Conservation (phyloP, 345 rosid species). For the Carallia pectinifolia region DNA sequence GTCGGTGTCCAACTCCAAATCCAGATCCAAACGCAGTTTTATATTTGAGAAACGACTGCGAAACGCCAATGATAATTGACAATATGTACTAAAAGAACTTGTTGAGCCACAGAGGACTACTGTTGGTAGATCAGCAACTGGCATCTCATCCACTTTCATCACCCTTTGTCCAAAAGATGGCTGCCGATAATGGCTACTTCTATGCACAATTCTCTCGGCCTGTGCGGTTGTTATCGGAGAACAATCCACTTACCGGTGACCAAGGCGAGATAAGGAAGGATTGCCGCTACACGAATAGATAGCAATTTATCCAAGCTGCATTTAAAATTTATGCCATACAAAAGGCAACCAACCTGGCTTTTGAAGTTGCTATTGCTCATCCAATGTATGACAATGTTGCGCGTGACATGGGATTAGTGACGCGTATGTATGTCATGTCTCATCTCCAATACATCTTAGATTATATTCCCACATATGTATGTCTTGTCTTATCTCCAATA, state of each 20-base stretch:
- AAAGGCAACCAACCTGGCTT: too few relatives aligned
- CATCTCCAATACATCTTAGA: too few relatives aligned
- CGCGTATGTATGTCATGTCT: too few relatives aligned
- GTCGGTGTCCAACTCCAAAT: constrained; percentile 57
- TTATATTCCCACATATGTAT: too few relatives aligned
- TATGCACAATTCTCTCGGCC: constrained; percentile 61
- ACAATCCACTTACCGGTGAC: constrained; percentile 62
- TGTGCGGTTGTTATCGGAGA: constrained; percentile 60
- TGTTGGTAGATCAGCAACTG: constrained; percentile 57
- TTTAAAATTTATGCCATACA: too few relatives aligned
- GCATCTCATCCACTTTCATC: constrained; percentile 57
- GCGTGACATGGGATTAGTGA: too few relatives aligned
- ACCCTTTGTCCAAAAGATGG: constrained; percentile 66
- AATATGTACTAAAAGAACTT: constrained; percentile 67
- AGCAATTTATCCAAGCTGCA: not conserved
- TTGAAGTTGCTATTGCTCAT: too few relatives aligned
- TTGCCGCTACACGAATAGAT: constrained; percentile 59
- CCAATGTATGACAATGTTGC: too few relatives aligned
- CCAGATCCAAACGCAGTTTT: constrained; percentile 53
- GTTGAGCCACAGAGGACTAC: constrained; percentile 64
- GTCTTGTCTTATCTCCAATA: too few relatives aligned
- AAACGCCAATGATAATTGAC: constrained; percentile 81
- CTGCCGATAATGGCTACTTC: constrained; percentile 71
- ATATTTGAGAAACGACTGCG: constrained; percentile 67
- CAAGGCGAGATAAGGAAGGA: constrained; percentile 75